Evolutionary conservation across 257 asterid species (phyloP).

Genomic region (Linaria vulgaris): DNA sequence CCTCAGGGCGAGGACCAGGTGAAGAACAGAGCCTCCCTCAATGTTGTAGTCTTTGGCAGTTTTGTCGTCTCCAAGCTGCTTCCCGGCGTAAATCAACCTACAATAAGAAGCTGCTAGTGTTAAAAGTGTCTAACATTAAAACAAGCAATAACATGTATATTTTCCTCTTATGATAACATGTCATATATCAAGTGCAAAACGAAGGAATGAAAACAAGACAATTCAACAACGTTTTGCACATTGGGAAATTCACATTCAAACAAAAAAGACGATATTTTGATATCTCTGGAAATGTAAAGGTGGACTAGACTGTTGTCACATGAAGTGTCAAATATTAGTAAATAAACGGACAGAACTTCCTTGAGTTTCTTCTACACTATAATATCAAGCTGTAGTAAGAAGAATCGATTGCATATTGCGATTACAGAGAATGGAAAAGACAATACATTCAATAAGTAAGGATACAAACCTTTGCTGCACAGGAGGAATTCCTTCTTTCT

Average conservation of each 20-base stretch:
- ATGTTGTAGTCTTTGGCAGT: conserved; percentile 87
- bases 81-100: conserved; percentile 88
- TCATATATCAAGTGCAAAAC: too few relatives aligned
- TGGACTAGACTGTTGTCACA: background rate
- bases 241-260: too few relatives aligned
- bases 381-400: background rate
- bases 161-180: too few relatives aligned
- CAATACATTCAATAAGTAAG: background rate
- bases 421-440: background rate
- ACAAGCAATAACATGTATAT: too few relatives aligned
- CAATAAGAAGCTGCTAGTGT: background rate
- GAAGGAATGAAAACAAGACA: too few relatives aligned
- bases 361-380: too few relatives aligned
- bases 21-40: conserved; percentile 97
- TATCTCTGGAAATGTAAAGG: background rate
- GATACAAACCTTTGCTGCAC: conserved; percentile 61
- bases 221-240: too few relatives aligned
- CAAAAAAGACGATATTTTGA: background rate
- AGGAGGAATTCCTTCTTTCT: conserved; percentile 81
- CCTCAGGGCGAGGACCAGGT: conserved; percentile 82
- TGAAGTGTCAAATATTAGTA: background rate
- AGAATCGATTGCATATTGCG: background rate
- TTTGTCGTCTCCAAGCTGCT: conserved; percentile 87
- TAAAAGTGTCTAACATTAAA: too few relatives aligned
- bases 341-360: background rate